Evolutionary conservation across 1,284 basidiomycete species (phyloP).

Genomic region (Leccinum variabile): DNA sequence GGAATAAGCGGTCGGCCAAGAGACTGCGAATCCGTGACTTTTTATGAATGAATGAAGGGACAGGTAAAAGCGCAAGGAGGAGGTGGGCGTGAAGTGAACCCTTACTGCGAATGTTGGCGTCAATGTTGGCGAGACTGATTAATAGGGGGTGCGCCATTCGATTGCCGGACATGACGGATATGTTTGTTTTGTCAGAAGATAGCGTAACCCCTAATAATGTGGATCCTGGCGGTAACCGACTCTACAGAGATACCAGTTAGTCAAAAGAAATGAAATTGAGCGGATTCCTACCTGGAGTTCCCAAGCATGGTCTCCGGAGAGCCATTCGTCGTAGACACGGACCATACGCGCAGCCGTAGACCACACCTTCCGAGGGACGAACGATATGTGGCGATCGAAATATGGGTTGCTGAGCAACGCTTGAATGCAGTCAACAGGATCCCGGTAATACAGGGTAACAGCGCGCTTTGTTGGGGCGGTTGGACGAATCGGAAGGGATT

Average conservation of each 20-base stretch:
- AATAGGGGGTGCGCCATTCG: not conserved
- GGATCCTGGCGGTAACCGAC: not conserved
- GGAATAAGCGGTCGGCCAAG: not conserved
- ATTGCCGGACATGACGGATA: not conserved
- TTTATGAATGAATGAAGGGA: not conserved
- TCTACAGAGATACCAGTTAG: not conserved
- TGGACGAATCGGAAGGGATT: not conserved
- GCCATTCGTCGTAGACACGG: not conserved
- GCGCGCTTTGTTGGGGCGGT: not conserved
- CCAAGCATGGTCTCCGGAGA: not conserved
- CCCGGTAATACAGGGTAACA: not conserved
- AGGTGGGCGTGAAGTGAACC: not conserved
- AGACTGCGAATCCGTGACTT: not conserved
- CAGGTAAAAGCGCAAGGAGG: not conserved
- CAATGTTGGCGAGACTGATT: not conserved
- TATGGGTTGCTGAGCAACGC: not conserved
- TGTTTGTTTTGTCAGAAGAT: not conserved
- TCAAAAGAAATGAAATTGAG: not conserved
- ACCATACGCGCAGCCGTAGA: not conserved
- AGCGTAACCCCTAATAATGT: not conserved
- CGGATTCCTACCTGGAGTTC: not conserved
- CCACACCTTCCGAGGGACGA: not conserved
- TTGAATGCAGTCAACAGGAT: not conserved
- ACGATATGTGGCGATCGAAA: not conserved
- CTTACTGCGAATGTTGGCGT: not conserved